These are phyloP conservation scores for Starmerella bombicola DNA, from an alignment of 805 yeast species.

Conservation along the genomic window DNA sequence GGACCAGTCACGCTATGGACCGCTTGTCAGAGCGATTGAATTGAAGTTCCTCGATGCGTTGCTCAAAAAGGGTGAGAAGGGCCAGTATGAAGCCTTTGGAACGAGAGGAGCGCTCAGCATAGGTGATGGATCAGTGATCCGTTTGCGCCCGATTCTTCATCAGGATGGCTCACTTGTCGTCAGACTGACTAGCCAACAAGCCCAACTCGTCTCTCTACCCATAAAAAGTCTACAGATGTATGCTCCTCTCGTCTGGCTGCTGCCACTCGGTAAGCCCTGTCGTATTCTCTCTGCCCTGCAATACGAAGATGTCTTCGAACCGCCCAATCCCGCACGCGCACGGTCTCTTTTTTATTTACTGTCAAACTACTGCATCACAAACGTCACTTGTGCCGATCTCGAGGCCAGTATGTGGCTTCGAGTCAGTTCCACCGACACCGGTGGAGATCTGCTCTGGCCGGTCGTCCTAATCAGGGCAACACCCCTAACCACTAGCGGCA, in stretches of 20 bases:
- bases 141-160: slow-evolving; percentile 15
- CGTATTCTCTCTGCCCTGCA: slow-evolving; percentile 8
- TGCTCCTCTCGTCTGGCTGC: slow-evolving; percentile 18
- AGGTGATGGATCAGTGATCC: slow-evolving; percentile 16
- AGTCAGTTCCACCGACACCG: slow-evolving; percentile 15
- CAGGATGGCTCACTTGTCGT: slow-evolving; percentile 16
- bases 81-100: slow-evolving; percentile 19
- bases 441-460: slow-evolving; percentile 21
- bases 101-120: slow-evolving; percentile 9
- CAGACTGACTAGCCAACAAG: slow-evolving; percentile 12
- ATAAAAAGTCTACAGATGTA: slow-evolving; percentile 7
- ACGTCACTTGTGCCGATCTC: slow-evolving; percentile 3
- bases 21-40: slow-evolving; percentile 19
- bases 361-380: slow-evolving; percentile 7
- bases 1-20: slow-evolving; percentile 12
- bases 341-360: slow-evolving; percentile 14
- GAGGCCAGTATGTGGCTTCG: slow-evolving; percentile 21
- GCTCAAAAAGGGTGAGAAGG: slow-evolving; percentile 10
- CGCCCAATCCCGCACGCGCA: slow-evolving; percentile 18
- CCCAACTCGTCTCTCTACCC: slow-evolving; percentile 13
- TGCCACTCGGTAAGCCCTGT: slow-evolving; percentile 21
- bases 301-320: slow-evolving; percentile 12
- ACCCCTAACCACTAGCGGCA: slow-evolving; percentile 4
- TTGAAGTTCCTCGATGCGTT: slow-evolving; percentile 14
- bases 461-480: slow-evolving; percentile 14